Conservation (phyloP, 306 rosid genomes). For the Dryas alaskensis region DNA sequence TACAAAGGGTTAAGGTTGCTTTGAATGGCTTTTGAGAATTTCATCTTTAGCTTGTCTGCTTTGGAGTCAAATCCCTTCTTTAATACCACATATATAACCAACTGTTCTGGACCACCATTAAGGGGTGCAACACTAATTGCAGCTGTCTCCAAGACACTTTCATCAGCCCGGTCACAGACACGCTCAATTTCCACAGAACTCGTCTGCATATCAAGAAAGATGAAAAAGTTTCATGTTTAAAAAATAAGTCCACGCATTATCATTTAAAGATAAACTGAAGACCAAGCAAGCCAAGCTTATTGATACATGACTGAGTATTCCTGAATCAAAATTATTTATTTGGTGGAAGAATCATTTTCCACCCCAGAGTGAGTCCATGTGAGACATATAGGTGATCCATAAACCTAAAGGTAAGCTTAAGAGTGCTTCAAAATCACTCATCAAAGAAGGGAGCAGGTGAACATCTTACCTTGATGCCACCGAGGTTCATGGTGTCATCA, state of each 20-base stretch:
- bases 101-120: constrained; percentile 70
- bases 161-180: constrained; percentile 63
- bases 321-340: too few relatives aligned
- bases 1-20: constrained; percentile 76
- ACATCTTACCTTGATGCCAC: constrained; percentile 78
- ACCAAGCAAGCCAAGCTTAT: not conserved
- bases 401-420: not conserved
- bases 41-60: constrained; percentile 44
- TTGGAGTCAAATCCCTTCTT: constrained; percentile 46
- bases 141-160: constrained; percentile 65
- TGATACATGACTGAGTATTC: too few relatives aligned
- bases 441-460: not conserved
- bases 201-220: constrained; percentile 36
- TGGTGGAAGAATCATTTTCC: too few relatives aligned
- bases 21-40: constrained; percentile 67
- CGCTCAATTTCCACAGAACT: constrained; percentile 79
- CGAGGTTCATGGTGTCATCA: constrained; percentile 94
- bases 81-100: constrained; percentile 59
- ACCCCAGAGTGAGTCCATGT: not conserved
- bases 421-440: constrained; percentile 11
- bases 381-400: not conserved
- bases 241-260: not conserved
- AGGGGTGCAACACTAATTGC: constrained; percentile 56
- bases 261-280: not conserved
- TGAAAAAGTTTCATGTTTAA: not conserved